phyloP scores from a whole-genome alignment of 352 stramenopile species.

The Globisporangium iwayamae region DNA sequence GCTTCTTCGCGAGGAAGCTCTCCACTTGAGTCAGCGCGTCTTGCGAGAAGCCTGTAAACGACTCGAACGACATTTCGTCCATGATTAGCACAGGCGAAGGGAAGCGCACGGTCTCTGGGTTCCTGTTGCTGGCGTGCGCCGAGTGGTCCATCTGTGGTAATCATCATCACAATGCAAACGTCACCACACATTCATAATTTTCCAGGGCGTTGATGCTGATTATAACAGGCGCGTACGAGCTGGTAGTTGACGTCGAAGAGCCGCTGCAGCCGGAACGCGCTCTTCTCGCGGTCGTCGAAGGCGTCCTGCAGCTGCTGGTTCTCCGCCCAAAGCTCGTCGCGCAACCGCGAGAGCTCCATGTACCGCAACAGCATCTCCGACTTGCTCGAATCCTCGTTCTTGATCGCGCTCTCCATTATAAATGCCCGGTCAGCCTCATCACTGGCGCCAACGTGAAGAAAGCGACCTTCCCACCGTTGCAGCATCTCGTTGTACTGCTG shows the following conservation, averaged over 20 bases:
- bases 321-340: conserved; percentile 49
- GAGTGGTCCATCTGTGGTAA: conserved; percentile 44
- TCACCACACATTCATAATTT: neutral
- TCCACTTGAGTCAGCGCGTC: conserved; percentile 40
- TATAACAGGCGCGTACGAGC: conserved; percentile 19
- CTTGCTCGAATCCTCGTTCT: conserved; percentile 20
- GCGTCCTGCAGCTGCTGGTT: conserved; percentile 49
- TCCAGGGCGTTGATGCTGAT: neutral
- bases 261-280: conserved; percentile 44
- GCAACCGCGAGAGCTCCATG: conserved; percentile 37
- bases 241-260: conserved; percentile 61
- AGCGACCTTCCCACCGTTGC: conserved; percentile 33
- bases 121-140: conserved; percentile 25
- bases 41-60: conserved; percentile 40
- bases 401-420: neutral
- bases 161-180: neutral
- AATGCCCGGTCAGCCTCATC: conserved; percentile 24
- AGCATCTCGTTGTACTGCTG: conserved; percentile 47
- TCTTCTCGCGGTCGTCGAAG: conserved; percentile 54
- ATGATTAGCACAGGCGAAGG: conserved; percentile 47
- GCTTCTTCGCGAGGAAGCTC: conserved; percentile 32
- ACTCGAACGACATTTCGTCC: conserved; percentile 57
- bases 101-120: conserved; percentile 27
- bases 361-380: conserved; percentile 45
- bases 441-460: conserved; percentile 23